These are phyloP conservation scores for Aureobasidium pullulans DNA, from an alignment of 2,329 filamentous ascomycete species.

Conservation along the genomic window DNA sequence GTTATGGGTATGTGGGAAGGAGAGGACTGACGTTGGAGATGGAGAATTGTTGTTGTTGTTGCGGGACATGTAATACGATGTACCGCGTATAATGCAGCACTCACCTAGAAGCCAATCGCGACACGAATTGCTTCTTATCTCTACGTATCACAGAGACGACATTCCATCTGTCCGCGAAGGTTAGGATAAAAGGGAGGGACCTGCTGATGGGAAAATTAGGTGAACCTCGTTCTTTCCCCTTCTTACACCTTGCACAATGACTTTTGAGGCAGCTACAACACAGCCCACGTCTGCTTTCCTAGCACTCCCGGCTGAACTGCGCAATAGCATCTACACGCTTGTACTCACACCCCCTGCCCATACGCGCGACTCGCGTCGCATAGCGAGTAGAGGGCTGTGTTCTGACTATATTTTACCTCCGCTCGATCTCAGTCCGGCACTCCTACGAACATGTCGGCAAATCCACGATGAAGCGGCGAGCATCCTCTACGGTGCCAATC, in stretches of 20 bases:
- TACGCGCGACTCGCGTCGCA: constrained; percentile 19
- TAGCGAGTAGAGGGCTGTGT: constrained; percentile 20
- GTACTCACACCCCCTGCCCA: constrained; percentile 26
- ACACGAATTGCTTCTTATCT: neutral
- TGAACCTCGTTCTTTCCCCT: neutral
- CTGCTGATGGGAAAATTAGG: neutral
- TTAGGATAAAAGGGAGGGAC: neutral
- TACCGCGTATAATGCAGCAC: neutral
- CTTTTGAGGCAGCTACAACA: neutral
- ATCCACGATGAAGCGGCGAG: constrained; percentile 35
- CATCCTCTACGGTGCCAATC: constrained; percentile 43
- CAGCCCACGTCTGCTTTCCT: constrained; percentile 28
- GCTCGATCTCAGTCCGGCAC: constrained; percentile 35
- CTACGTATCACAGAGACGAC: neutral
- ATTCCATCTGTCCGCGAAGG: neutral
- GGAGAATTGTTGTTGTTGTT: neutral
- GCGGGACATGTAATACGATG: neutral
- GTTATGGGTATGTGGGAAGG: neutral
- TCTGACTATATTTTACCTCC: constrained; percentile 18
- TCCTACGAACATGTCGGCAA: constrained; percentile 36
- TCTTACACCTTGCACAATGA: neutral
- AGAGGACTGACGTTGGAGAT: neutral
- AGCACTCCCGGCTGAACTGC: constrained; percentile 52
- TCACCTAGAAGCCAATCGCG: neutral
- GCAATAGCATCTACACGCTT: constrained; percentile 48